Conservation (phyloP, 805 yeast species). For the Kuraishia hungarica region DNA sequence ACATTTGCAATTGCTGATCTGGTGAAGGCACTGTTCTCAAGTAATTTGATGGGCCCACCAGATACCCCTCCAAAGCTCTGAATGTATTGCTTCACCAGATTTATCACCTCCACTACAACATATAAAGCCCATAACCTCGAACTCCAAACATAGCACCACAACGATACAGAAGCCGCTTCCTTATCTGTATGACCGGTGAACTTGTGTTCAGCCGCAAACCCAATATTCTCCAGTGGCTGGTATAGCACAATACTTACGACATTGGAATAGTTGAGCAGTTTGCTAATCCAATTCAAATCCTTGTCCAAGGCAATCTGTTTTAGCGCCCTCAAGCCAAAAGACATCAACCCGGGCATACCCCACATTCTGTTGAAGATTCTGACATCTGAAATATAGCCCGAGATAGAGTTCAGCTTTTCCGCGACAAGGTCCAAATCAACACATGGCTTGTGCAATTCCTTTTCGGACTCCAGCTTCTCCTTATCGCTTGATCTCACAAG, state of each 20-base stretch:
- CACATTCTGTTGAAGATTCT: constrained; percentile 28
- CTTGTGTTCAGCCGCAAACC: constrained; percentile 22
- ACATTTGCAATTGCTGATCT: constrained; percentile 18
- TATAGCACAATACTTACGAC: constrained; percentile 17
- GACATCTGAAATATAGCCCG: constrained; percentile 24
- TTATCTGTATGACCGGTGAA: constrained; percentile 17
- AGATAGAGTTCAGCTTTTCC: constrained; percentile 14
- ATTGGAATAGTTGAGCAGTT: constrained; percentile 16
- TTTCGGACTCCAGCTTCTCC: background rate
- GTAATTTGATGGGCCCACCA: constrained; percentile 3
- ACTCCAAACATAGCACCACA: constrained; percentile 23
- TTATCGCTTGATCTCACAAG: background rate
- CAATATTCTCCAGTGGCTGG: constrained; percentile 27
- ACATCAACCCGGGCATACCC: constrained; percentile 20
- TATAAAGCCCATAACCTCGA: constrained; percentile 25
- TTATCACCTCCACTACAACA: constrained; percentile 22
- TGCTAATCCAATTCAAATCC: constrained; percentile 9
- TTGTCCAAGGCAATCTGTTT: constrained; percentile 3
- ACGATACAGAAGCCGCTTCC: constrained; percentile 3
- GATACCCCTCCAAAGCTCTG: constrained; percentile 1
- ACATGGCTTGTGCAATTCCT: background rate
- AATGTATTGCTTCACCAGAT: constrained; percentile 6
- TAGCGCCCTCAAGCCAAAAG: constrained; percentile 14
- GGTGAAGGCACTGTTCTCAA: constrained; percentile 7
- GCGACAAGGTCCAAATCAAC: constrained; percentile 4